Evolutionary conservation across 2,329 filamentous ascomycete genomes (phyloP).

Genomic region (Cladosporium sp.): DNA sequence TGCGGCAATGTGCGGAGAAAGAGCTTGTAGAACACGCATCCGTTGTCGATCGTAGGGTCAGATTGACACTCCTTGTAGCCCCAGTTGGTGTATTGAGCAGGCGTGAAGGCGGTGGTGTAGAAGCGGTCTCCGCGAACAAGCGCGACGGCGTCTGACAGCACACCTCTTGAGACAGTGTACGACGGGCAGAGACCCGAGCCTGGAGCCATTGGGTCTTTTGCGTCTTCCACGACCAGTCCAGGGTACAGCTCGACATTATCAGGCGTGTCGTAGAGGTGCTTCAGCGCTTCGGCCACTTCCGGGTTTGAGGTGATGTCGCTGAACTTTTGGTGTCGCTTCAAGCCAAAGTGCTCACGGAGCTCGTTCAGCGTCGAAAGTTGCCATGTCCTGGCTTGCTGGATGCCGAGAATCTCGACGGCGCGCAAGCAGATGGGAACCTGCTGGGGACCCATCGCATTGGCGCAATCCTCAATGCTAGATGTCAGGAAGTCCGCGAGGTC

Average conservation of each 20-base stretch:
- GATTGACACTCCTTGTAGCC: conserved; percentile 51
- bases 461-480: conserved; percentile 61
- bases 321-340: conserved; percentile 59
- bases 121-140: conserved; percentile 62
- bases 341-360: conserved; percentile 63
- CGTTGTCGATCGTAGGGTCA: conserved; percentile 48
- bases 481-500: conserved; percentile 59
- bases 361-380: conserved; percentile 64
- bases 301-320: conserved; percentile 59
- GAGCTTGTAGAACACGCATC: conserved; percentile 55
- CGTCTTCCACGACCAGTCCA: conserved; percentile 63
- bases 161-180: conserved; percentile 56
- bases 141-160: conserved; percentile 61
- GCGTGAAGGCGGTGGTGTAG: conserved; percentile 50
- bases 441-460: conserved; percentile 60
- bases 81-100: conserved; percentile 41
- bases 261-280: conserved; percentile 62
- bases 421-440: conserved; percentile 61
- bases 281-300: conserved; percentile 57
- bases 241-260: conserved; percentile 71
- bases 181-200: conserved; percentile 56
- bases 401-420: conserved; percentile 63
- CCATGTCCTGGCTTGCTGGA: conserved; percentile 63
- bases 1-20: conserved; percentile 53
- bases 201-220: conserved; percentile 53